Evolutionary conservation across 2,329 filamentous ascomycete genomes (phyloP).

Genomic region (Verruconis gallopava): DNA sequence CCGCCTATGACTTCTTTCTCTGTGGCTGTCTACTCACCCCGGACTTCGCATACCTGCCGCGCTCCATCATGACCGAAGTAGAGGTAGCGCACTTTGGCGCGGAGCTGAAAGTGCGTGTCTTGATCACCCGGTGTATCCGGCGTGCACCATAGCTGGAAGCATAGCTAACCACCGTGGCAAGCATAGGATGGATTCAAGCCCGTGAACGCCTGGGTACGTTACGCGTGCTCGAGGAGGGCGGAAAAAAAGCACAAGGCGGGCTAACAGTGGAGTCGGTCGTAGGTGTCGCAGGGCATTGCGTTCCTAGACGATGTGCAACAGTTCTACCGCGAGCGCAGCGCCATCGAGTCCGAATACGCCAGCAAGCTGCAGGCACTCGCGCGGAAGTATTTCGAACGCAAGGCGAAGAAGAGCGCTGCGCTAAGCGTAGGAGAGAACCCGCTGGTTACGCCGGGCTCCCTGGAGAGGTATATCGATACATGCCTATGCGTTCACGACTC

Average conservation of each 20-base stretch:
- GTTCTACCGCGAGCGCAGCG: slow-evolving; percentile 90
- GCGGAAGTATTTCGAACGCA: slow-evolving; percentile 96
- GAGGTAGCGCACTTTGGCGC: slow-evolving; percentile 79
- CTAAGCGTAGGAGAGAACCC: slow-evolving; percentile 91
- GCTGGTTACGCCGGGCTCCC: slow-evolving; percentile 81
- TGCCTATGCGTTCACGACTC: background rate
- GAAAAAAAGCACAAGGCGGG: too few relatives aligned
- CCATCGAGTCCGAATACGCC: slow-evolving; percentile 94
- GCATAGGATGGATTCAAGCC: slow-evolving; percentile 87
- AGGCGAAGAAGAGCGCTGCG: slow-evolving; percentile 74
- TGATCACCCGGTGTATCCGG: background rate
- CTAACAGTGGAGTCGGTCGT: background rate
- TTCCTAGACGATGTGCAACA: slow-evolving; percentile 96
- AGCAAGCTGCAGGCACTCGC: slow-evolving; percentile 75
- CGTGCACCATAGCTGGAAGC: background rate
- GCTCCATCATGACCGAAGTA: slow-evolving; percentile 69
- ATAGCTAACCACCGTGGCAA: background rate
- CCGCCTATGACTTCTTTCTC: too few relatives aligned
- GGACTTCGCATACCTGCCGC: too few relatives aligned
- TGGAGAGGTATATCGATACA: slow-evolving; percentile 71
- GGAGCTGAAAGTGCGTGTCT: slow-evolving; percentile 66
- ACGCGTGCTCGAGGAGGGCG: too few relatives aligned
- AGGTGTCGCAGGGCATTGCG: slow-evolving; percentile 70
- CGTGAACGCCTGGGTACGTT: slow-evolving; percentile 70
- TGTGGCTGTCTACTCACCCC: too few relatives aligned